These are phyloP conservation scores for Pestalotiopsis sp. DNA, from an alignment of 2,329 filamentous ascomycete genomes.

Conservation along the genomic window DNA sequence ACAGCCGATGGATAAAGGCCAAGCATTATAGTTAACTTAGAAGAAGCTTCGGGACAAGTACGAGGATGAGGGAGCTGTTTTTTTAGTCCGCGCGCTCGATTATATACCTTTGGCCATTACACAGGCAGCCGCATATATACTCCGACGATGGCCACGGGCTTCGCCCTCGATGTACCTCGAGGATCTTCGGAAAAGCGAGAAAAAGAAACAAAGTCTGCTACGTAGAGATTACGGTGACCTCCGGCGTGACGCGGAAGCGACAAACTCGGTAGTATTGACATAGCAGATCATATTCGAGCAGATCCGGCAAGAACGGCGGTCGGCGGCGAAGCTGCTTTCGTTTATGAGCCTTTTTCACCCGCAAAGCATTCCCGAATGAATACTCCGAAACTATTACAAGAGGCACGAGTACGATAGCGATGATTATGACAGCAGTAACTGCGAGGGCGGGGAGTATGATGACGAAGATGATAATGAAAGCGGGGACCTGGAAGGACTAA, in stretches of 20 bases:
- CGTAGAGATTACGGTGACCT: slow-evolving; percentile 30
- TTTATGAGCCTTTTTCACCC: slow-evolving; percentile 49
- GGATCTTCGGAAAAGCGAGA: slow-evolving; percentile 34
- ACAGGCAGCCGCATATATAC: slow-evolving; percentile 36
- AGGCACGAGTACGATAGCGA: too few species aligned
- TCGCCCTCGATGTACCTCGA: slow-evolving; percentile 39
- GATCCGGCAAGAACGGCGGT: slow-evolving; percentile 13
- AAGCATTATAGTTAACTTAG: not conserved
- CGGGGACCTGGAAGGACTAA: slow-evolving; percentile 20
- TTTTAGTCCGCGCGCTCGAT: not conserved
- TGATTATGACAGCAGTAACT: too few species aligned
- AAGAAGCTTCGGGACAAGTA: not conserved
- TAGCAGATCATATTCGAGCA: slow-evolving; percentile 31
- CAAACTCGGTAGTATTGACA: slow-evolving; percentile 35
- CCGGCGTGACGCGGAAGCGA: slow-evolving; percentile 32
- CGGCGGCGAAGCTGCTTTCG: slow-evolving; percentile 42
- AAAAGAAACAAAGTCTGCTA: slow-evolving; percentile 27
- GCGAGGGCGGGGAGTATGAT: too few species aligned
- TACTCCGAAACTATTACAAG: not conserved
- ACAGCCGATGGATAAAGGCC: not conserved
- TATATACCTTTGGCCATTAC: slow-evolving; percentile 34
- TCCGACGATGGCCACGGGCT: slow-evolving; percentile 23
- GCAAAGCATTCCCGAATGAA: slow-evolving; percentile 24
- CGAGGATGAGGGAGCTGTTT: not conserved
- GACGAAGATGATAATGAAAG: too few species aligned